Base-by-base conservation (phyloP, 2,329 filamentous ascomycete species). In the Hypomyces perniciosus region DNA sequence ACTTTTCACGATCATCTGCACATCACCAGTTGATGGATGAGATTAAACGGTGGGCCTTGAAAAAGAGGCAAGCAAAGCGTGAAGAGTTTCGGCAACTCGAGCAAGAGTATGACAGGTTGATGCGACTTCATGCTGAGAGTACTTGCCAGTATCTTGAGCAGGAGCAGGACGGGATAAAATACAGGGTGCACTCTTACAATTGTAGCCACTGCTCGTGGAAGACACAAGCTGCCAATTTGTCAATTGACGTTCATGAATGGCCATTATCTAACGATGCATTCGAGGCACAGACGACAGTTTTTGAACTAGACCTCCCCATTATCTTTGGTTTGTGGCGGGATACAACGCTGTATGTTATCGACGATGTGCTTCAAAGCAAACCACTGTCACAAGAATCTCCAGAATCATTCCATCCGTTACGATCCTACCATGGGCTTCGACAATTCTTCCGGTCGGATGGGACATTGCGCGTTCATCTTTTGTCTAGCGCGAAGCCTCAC, bases 191-290 rank as follows among this genome's bases (percentile, higher is more conserved):
- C 30, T 47, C 37, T 30, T 0, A 4, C 5, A 10, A 1, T 1
- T 78, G 75, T 50, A 2, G 3, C 1, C 70, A 67, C 47, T 81
- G 76, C 56, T 2, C 2, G 0, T 53, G 65, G 0, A 40, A 55
- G 3, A 4, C 5, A 0, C 1, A 61, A n/a, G 77, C 77, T 1
- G 42, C 66, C 0, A 2, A 4, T 0, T 50, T 85, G 0, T 35
- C 28, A 0, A 81, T 85, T 6, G 1, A 39, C 0, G 59, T 79
- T 7, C 68, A 80, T 53, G 82, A 85, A 57, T 84, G 78, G 78
- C 80, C 81, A 0, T 63, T 84, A 0, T 73, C 79, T 0, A 30
- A 39, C 0, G 12, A 67, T 0, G 0, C 40, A 0, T n/a, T 55
- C 0, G 29, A 67, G 10, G 70, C 70, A 0, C 74, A 78, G 54